Evolutionary conservation across 257 asterid species (phyloP).

Genomic region (Verbascum thapsus): DNA sequence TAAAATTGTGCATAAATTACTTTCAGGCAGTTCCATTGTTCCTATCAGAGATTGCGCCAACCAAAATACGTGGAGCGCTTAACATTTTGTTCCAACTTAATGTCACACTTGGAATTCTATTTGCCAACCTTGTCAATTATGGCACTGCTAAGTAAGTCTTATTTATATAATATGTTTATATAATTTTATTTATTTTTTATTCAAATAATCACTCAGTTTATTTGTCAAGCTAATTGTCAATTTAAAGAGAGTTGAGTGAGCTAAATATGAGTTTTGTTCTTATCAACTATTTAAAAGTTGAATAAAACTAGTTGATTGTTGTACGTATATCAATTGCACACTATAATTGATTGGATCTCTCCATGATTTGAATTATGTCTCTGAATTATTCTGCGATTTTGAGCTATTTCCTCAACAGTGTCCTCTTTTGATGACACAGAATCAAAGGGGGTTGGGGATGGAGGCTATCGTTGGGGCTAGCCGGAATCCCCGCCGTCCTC

Average conservation of each 20-base stretch:
- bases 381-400: too few species aligned
- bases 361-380: too few species aligned
- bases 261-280: too few species aligned
- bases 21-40: slow-evolving; percentile 86
- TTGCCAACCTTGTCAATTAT: slow-evolving; percentile 84
- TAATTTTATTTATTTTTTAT: too few species aligned
- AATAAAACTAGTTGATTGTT: too few species aligned
- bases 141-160: slow-evolving; percentile 64
- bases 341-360: too few species aligned
- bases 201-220: too few species aligned
- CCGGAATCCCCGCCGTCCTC: slow-evolving; percentile 80
- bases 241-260: too few species aligned
- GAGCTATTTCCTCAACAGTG: too few species aligned
- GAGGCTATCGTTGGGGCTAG: slow-evolving; percentile 83
- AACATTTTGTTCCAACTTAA: slow-evolving; percentile 90
- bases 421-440: slow-evolving; percentile 35
- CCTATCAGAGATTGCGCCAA: slow-evolving; percentile 92
- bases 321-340: too few species aligned
- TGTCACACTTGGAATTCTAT: slow-evolving; percentile 78
- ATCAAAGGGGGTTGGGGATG: slow-evolving; percentile 86
- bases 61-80: slow-evolving; percentile 93
- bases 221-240: too few species aligned
- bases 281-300: too few species aligned
- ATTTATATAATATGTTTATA: background rate
- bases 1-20: background rate